Base-by-base conservation (phyloP, 331 rosid species). In the Erythrophleum ivorense region DNA sequence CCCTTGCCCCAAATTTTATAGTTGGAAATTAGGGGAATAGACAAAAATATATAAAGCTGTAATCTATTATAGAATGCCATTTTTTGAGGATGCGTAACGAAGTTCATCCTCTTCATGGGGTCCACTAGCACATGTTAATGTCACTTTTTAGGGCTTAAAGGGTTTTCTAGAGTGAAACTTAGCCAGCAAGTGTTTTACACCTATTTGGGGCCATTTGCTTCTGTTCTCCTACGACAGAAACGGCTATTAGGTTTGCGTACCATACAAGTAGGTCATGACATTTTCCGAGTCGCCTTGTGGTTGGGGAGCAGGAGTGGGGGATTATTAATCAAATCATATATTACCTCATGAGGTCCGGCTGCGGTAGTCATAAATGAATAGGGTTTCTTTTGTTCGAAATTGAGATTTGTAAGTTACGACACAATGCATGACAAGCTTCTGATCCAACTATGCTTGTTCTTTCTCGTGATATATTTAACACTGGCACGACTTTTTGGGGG, bases 41-140 rank as follows among this genome's bases (percentile, higher is more conserved):
- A 59, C 18, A 60, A 76, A 64, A 76, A 0, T 15, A 76, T 76
- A 71, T 59, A 76, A 59, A 59, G 57, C 58, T 41, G 24, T 8
- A 36, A 58, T 75, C 69, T 24, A 19, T 16, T 41, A 19, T 75
- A 58, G 33, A 60, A 24, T 18, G 65, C 36, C 52, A 54, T 9
- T 73, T 73, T 54, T 73, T 73, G 13, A 36, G 66, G 78, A 73
- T 73, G 66, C 12, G 60, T 9, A 75, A n/a, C 14, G 34, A 54
- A 54, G 21, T 41, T 33, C 77, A 53, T 73, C 78, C 66, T 73
- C 52, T 73, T 73, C 78, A 73, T 53, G 18, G 46, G 19, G 8
- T 3, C 41, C 49, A 7, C 21, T 16, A 16, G 49, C 31, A 49
- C 48, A 24, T 71, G 29, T 50, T 3, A 50, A 31, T 7, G 48